phyloP scores from a whole-genome alignment of 1,284 basidiomycete genomes.

The Melampsora abietis-canadensis region DNA sequence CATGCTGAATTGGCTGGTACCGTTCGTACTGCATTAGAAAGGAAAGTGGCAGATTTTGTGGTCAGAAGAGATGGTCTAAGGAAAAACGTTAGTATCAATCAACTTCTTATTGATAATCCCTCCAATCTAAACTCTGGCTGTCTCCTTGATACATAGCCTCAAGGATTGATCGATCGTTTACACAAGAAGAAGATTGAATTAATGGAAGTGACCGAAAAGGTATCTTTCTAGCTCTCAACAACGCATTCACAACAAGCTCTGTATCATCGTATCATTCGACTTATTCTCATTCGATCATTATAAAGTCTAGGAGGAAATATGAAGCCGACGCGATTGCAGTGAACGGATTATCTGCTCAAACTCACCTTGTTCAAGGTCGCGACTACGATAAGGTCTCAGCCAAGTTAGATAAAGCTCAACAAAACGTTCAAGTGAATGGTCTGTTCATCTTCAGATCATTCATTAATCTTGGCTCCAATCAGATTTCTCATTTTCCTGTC shows the following conservation, averaged over 20 bases:
- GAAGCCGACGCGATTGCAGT: slow-evolving; percentile 89
- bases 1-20: slow-evolving; percentile 70
- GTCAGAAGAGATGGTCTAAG: slow-evolving; percentile 48
- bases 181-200: slow-evolving; percentile 81
- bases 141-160: slow-evolving; percentile 56
- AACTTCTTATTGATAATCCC: neutral
- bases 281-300: neutral
- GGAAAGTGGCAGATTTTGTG: slow-evolving; percentile 50
- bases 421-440: slow-evolving; percentile 83
- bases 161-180: slow-evolving; percentile 75
- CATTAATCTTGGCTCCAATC: neutral
- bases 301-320: slow-evolving; percentile 81
- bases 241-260: neutral
- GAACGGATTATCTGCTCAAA: slow-evolving; percentile 92
- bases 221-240: slow-evolving; percentile 45
- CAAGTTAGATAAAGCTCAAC: slow-evolving; percentile 83
- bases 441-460: neutral
- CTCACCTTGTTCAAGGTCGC: slow-evolving; percentile 84
- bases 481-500: neutral
- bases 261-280: neutral
- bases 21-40: slow-evolving; percentile 74
- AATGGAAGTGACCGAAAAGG: slow-evolving; percentile 74
- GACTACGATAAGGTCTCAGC: slow-evolving; percentile 85
- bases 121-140: neutral
- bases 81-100: slow-evolving; percentile 48